A percentile compares a stretch with the other conserved stretches of the same genome.
These are phyloP conservation scores for Tephrocybe sp. DNA, from an alignment of 768 basidiomycete genomes.

Conservation along the genomic window DNA sequence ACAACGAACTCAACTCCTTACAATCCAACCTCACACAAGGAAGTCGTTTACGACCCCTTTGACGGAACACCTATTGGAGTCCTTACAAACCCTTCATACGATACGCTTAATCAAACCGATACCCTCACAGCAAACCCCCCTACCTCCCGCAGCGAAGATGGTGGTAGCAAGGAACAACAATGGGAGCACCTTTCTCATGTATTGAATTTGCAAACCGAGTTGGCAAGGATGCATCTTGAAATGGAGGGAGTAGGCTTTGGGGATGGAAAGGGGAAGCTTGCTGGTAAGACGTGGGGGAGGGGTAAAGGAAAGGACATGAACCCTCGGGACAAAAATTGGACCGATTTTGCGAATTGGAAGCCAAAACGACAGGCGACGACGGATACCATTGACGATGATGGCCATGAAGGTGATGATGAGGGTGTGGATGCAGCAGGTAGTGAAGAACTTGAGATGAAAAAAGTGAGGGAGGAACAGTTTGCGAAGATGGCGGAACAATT, in stretches of 20 bases:
- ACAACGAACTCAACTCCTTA: constrained; percentile 4
- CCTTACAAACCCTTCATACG: constrained; percentile 21
- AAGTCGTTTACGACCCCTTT: constrained; percentile 41
- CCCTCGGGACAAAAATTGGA: constrained; percentile 8
- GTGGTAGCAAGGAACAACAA: constrained; percentile 43
- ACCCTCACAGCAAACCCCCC: neutral
- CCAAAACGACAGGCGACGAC: constrained; percentile 13
- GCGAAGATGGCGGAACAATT: constrained; percentile 65
- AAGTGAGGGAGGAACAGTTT: constrained; percentile 65
- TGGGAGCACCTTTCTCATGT: constrained; percentile 71
- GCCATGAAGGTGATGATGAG: constrained; percentile 44
- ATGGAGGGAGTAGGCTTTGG: constrained; percentile 65
- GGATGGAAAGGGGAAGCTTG: constrained; percentile 30
- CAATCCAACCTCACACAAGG: constrained; percentile 6
- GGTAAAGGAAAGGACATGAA: constrained; percentile 20
- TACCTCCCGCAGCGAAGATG: constrained; percentile 12
- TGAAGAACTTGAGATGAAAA: constrained; percentile 53
- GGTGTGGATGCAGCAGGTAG: constrained; percentile 48
- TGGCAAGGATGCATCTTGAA: constrained; percentile 68
- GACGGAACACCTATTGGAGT: constrained; percentile 41
- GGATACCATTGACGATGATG: constrained; percentile 23
- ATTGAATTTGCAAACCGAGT: constrained; percentile 68
- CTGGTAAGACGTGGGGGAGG: constrained; percentile 28
- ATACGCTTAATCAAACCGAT: constrained; percentile 10
- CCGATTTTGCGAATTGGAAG: constrained; percentile 5